Percentiles rank a stretch among this genome's conserved stretches.
Evolutionary conservation across 495 filamentous ascomycete species (phyloP).

Genomic region (Penicillium bovifimosum): DNA sequence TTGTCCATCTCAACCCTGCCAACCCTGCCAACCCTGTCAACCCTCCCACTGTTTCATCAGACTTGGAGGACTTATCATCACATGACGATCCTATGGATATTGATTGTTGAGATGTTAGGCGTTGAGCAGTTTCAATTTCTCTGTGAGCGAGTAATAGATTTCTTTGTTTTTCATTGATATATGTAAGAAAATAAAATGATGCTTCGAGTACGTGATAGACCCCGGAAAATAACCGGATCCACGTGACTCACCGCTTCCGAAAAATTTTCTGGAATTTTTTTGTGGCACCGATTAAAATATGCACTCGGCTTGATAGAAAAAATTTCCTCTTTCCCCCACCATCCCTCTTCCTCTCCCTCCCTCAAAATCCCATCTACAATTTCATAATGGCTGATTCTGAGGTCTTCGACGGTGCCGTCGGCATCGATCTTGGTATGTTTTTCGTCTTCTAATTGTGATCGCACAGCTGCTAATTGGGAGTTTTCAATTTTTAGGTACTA

Average conservation of each 20-base stretch:
- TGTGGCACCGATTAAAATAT: constrained; percentile 19
- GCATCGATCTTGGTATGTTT: constrained; percentile 93
- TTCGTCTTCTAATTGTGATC: constrained; percentile 1
- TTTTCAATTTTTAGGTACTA: constrained; percentile 61
- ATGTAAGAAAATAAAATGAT: no score
- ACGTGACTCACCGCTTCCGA: constrained; percentile 27
- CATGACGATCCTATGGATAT: constrained; percentile 14
- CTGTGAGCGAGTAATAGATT: no score
- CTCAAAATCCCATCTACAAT: constrained; percentile 15
- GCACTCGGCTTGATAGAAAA: constrained; percentile 28
- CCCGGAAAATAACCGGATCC: not conserved
- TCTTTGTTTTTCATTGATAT: no score
- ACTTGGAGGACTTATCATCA: not conserved
- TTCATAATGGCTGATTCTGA: constrained; percentile 74
- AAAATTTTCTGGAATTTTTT: constrained; percentile 26
- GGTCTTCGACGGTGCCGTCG: constrained; percentile 98
- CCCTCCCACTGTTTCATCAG: not conserved
- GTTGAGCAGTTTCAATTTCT: not conserved
- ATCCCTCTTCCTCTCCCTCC: constrained; percentile 19
- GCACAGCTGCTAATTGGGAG: constrained; percentile 13
- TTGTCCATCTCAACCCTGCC: not conserved
- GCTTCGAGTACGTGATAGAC: not conserved
- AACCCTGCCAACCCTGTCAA: no score
- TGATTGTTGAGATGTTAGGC: not conserved
- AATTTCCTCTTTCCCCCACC: constrained; percentile 24